Percentiles rank a stretch among this genome's conserved stretches.
Conservation (phyloP, 2,329 filamentous ascomycete genomes). For the Fusarium dlaminii region DNA sequence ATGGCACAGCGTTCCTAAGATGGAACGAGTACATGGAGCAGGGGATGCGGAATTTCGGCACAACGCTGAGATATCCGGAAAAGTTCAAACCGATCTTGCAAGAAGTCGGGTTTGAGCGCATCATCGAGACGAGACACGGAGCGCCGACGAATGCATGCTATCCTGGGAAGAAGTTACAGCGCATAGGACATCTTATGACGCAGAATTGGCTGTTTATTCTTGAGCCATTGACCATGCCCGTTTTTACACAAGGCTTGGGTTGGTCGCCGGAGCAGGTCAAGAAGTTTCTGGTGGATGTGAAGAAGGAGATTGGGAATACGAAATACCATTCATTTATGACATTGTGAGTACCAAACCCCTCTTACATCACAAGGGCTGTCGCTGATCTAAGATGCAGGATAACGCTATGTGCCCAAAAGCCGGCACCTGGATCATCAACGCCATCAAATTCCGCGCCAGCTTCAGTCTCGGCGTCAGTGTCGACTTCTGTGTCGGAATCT, state of each 20-base stretch:
- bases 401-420: conserved; percentile 32
- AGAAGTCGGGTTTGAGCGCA: conserved; percentile 29
- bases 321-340: conserved; percentile 41
- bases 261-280: conserved; percentile 33
- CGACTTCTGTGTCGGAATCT: conserved; percentile 21
- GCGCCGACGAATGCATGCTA: conserved; percentile 40
- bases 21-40: conserved; percentile 37
- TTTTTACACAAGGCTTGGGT: conserved; percentile 33
- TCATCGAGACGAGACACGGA: conserved; percentile 37
- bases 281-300: conserved; percentile 28
- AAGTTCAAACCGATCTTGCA: conserved; percentile 24
- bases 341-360: conserved; percentile 22
- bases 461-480: conserved; percentile 20
- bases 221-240: conserved; percentile 35
- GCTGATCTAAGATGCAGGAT: conserved; percentile 22
- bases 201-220: conserved; percentile 38
- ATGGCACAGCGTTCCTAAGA: conserved; percentile 29
- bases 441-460: conserved; percentile 20
- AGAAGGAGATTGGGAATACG: conserved; percentile 32
- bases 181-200: conserved; percentile 37
- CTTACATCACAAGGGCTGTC: neutral
- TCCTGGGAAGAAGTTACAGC: conserved; percentile 36
- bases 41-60: conserved; percentile 28
- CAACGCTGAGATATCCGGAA: conserved; percentile 28
- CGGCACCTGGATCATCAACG: conserved; percentile 6